Percentiles rank a stretch among this genome's conserved stretches.
phyloP scores from a whole-genome alignment of 331 rosid genomes.

The Prunus yedoensis region DNA sequence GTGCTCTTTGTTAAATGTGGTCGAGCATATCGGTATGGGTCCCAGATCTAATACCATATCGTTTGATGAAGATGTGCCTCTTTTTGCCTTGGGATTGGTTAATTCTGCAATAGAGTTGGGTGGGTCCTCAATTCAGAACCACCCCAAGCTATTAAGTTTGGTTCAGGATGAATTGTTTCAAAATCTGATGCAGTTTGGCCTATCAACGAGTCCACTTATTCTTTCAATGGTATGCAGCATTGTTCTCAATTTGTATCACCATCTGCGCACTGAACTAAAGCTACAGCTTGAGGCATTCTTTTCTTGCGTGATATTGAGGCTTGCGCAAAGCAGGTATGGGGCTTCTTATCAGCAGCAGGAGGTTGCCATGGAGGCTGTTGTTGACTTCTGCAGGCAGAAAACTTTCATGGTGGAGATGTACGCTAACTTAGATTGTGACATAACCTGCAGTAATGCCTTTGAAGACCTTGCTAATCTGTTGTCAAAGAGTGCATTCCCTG shows the following conservation, averaged over 20 bases:
- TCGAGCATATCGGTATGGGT: constrained; percentile 61
- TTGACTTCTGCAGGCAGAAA: constrained; percentile 91
- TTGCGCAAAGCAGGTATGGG: constrained; percentile 89
- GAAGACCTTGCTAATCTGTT: constrained; percentile 90
- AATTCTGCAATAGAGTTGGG: constrained; percentile 88
- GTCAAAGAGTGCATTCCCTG: constrained; percentile 97
- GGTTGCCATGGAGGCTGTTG: constrained; percentile 97
- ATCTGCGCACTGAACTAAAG: constrained; percentile 84
- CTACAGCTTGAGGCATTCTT: constrained; percentile 95
- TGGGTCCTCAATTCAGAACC: constrained; percentile 71
- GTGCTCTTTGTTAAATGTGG: constrained; percentile 76
- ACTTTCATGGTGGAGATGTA: constrained; percentile 93
- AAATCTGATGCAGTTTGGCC: constrained; percentile 86
- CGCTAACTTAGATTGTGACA: constrained; percentile 94
- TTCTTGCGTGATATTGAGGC: constrained; percentile 91
- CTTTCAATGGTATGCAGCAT: constrained; percentile 93
- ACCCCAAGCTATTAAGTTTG: constrained; percentile 73
- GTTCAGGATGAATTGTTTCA: constrained; percentile 88
- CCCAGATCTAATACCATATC: constrained; percentile 71
- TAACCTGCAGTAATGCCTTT: constrained; percentile 83
- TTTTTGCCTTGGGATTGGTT: constrained; percentile 85
- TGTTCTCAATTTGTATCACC: constrained; percentile 85
- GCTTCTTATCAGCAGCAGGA: constrained; percentile 96
- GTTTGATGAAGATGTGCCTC: constrained; percentile 90
- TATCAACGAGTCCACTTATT: constrained; percentile 87